Percentiles rank a stretch among this genome's conserved stretches.
Evolutionary conservation across 768 basidiomycete genomes (phyloP).

Genomic region (Amanita subjunquillea): DNA sequence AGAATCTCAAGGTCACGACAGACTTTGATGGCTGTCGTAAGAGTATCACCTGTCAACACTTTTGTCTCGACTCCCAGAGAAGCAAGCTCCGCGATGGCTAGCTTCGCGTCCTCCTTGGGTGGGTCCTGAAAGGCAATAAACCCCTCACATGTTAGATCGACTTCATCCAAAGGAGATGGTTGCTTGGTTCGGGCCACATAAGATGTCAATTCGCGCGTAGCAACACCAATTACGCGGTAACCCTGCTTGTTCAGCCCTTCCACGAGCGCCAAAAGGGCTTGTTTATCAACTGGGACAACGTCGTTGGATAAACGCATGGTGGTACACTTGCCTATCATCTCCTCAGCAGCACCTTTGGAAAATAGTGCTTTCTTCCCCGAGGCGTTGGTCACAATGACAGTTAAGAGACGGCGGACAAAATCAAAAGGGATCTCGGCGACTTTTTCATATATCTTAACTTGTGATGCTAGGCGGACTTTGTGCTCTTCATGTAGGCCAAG

Average conservation of each 20-base stretch:
- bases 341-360: neutral
- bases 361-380: neutral
- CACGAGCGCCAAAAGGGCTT: neutral
- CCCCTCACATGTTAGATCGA: neutral
- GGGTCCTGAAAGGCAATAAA: neutral
- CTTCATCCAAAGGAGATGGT: neutral
- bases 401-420: constrained; percentile 24
- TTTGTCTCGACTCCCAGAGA: constrained; percentile 8
- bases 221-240: neutral
- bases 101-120: neutral
- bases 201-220: neutral
- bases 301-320: neutral
- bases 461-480: constrained; percentile 1
- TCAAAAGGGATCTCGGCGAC: constrained; percentile 24
- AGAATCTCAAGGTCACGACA: constrained; percentile 25
- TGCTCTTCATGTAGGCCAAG: constrained; percentile 10
- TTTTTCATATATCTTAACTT: constrained; percentile 16
- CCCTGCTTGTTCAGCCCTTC: neutral
- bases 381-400: constrained; percentile 12
- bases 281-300: neutral
- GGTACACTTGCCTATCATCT: neutral
- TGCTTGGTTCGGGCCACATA: neutral
- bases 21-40: constrained; percentile 25
- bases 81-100: neutral
- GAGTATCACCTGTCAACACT: constrained; percentile 23